A percentile compares a stretch with the other conserved stretches of the same genome.
These are phyloP conservation scores for Phytopythium oedochilum DNA, from an alignment of 352 stramenopile species.

Conservation along the genomic window DNA sequence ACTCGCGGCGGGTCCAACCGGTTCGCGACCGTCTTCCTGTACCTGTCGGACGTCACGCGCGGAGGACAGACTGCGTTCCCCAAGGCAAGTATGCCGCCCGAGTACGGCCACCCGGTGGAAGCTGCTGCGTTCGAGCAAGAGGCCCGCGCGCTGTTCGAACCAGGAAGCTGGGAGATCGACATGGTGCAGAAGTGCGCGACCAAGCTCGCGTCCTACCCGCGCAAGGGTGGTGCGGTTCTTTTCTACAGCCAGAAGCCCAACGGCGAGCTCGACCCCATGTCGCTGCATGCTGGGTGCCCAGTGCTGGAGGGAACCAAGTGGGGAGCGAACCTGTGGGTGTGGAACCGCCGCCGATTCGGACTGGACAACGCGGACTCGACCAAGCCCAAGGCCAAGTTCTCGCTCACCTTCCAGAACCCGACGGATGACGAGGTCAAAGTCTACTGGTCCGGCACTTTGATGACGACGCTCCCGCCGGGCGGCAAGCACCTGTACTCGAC, in stretches of 20 bases:
- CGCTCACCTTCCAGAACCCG: conserved; percentile 68
- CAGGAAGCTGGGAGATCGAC: conserved; percentile 61
- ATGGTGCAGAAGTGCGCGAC: conserved; percentile 77
- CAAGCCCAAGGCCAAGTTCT: conserved; percentile 30
- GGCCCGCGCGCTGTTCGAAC: conserved; percentile 55
- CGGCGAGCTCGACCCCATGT: conserved; percentile 84
- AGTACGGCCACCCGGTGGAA: conserved; percentile 49
- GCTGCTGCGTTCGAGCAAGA: conserved; percentile 33
- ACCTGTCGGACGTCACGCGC: conserved; percentile 72
- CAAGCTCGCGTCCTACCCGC: conserved; percentile 72
- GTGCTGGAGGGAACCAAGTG: conserved; percentile 94
- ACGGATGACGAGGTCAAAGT: conserved; percentile 40
- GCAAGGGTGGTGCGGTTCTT: conserved; percentile 90
- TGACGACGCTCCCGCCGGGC: conserved; percentile 49
- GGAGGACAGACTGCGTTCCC: conserved; percentile 87
- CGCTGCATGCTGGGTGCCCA: conserved; percentile 91
- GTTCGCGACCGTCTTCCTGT: conserved; percentile 82
- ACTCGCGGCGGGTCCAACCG: conserved; percentile 70
- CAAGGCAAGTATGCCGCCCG: conserved; percentile 53
- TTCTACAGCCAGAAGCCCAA: conserved; percentile 98
- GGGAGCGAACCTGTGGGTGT: conserved; percentile 97
- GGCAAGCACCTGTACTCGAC: conserved; percentile 51
- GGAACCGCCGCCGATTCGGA: conserved; percentile 88
- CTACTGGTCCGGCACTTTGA: conserved; percentile 68
- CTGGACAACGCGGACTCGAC: conserved; percentile 24